Percentiles rank a stretch among this genome's conserved stretches.
phyloP scores from a whole-genome alignment of 1,284 basidiomycete species.

The Ceratobasidium sp. region DNA sequence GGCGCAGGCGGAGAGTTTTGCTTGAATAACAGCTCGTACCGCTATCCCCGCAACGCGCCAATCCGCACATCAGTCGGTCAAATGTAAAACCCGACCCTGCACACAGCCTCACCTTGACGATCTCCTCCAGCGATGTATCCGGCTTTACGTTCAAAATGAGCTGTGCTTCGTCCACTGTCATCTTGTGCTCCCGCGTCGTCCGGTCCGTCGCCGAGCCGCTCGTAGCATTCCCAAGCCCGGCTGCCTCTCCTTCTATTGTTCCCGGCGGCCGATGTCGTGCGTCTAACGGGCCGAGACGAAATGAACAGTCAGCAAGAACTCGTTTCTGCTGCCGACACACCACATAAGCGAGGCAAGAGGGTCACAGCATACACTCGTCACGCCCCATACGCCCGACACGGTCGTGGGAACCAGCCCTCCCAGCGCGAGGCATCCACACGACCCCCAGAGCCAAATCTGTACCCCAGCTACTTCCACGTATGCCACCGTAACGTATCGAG shows the following conservation, averaged over 20 bases:
- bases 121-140: slow-evolving; percentile 72
- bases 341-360: neutral
- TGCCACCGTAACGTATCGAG: neutral
- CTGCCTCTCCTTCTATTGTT: slow-evolving; percentile 68
- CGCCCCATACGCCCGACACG: neutral
- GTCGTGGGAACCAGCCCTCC: slow-evolving; percentile 34
- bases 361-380: neutral
- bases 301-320: slow-evolving; percentile 17
- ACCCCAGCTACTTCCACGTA: neutral
- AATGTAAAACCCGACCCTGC: slow-evolving; percentile 2
- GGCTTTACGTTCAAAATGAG: slow-evolving; percentile 93
- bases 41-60: slow-evolving; percentile 60
- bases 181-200: slow-evolving; percentile 83
- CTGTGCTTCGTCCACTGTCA: slow-evolving; percentile 96
- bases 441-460: slow-evolving; percentile 5
- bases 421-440: slow-evolving; percentile 32
- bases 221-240: slow-evolving; percentile 77
- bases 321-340: neutral
- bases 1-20: slow-evolving; percentile 78
- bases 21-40: slow-evolving; percentile 94
- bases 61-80: slow-evolving; percentile 9
- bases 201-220: slow-evolving; percentile 78
- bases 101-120: slow-evolving; percentile 71
- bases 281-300: slow-evolving; percentile 62
- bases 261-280: slow-evolving; percentile 77